Percentiles rank a stretch among this genome's conserved stretches.
These are phyloP conservation scores for Akanthomyces uredinophilus DNA, from an alignment of 2,329 filamentous ascomycete genomes.

Conservation along the genomic window DNA sequence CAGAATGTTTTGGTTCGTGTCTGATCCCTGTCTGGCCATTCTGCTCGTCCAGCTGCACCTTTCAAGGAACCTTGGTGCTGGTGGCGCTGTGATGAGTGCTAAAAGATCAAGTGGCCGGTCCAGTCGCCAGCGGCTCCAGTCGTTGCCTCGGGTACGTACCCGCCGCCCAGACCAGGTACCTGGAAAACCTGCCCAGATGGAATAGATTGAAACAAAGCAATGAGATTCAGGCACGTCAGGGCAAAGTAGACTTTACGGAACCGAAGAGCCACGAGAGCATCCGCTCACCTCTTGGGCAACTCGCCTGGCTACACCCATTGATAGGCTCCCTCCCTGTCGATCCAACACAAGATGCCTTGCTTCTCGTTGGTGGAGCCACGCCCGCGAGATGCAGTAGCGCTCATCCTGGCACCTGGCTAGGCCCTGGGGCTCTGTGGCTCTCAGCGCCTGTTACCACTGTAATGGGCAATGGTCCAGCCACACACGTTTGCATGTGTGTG, in stretches of 20 bases:
- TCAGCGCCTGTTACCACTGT: neutral
- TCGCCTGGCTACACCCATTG: neutral
- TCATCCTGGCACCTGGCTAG: too few species aligned
- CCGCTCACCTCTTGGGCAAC: neutral
- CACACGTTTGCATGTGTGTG: too few species aligned
- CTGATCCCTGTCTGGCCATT: neutral
- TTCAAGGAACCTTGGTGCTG: too few species aligned
- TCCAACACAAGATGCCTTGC: neutral
- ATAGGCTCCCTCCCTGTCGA: neutral
- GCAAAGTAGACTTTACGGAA: neutral
- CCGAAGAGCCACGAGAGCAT: neutral
- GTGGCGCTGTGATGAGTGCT: too few species aligned
- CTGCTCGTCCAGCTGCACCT: neutral
- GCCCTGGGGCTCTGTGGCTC: too few species aligned
- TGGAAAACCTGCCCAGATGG: neutral
- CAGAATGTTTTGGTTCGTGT: neutral
- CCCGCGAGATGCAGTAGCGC: neutral
- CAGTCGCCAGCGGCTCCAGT: neutral
- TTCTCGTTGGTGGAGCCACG: neutral
- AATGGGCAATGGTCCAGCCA: neutral
- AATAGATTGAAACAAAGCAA: neutral
- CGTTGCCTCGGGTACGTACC: slow-evolving; percentile 10
- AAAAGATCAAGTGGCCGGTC: neutral
- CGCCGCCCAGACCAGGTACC: neutral
- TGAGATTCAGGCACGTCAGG: neutral